These are phyloP conservation scores for Diaporthe longicolla DNA, from an alignment of 2,329 filamentous ascomycete genomes.

Conservation along the genomic window DNA sequence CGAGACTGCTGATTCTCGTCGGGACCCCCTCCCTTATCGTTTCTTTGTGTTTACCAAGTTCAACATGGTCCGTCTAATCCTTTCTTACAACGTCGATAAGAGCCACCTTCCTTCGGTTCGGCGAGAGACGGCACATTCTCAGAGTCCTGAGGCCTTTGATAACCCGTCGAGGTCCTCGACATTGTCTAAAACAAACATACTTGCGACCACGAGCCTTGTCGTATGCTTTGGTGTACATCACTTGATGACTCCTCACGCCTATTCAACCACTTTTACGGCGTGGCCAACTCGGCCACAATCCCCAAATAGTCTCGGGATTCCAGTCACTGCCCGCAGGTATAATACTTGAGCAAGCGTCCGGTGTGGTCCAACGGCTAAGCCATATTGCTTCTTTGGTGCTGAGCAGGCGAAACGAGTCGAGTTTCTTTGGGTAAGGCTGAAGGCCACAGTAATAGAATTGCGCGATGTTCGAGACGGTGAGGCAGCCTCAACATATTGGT, in stretches of 20 bases:
- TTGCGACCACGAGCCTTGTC: background rate
- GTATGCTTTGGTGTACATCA: too few species aligned
- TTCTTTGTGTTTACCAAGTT: too few species aligned
- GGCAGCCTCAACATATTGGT: background rate
- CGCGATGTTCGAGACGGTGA: background rate
- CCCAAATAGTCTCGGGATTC: background rate
- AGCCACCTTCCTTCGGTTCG: background rate
- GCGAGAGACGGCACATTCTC: background rate
- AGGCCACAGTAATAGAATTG: background rate
- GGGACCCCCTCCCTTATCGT: too few species aligned
- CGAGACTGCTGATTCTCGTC: background rate
- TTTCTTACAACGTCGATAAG: background rate
- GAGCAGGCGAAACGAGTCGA: background rate
- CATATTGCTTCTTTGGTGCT: background rate
- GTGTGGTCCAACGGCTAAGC: background rate
- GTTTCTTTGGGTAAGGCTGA: background rate
- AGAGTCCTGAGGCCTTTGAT: too few species aligned
- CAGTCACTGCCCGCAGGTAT: too few species aligned
- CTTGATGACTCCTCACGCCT: too few species aligned
- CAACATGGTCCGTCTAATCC: background rate
- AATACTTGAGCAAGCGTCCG: too few species aligned
- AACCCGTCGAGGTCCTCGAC: background rate
- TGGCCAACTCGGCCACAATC: too few species aligned
- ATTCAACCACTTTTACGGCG: background rate
- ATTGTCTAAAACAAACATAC: background rate